phyloP scores from a whole-genome alignment of 2,329 filamentous ascomycete species.

The Coniosporium tulheliwenetii region DNA sequence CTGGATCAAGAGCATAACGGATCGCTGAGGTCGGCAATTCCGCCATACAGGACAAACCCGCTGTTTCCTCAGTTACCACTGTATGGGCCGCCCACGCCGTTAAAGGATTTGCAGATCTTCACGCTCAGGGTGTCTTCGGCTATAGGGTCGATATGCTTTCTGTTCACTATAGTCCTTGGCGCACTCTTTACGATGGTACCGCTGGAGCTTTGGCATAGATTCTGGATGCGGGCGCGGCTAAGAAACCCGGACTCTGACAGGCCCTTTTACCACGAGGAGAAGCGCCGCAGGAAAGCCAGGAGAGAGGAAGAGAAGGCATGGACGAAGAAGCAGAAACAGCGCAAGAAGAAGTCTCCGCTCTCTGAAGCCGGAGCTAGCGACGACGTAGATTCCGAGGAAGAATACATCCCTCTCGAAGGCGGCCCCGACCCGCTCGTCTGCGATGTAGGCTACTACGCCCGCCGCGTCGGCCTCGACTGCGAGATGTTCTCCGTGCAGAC shows the following conservation, averaged over 20 bases:
- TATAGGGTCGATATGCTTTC: slow-evolving; percentile 62
- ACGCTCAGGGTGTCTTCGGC: slow-evolving; percentile 54
- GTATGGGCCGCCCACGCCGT: slow-evolving; percentile 57
- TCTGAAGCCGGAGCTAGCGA: slow-evolving; percentile 21
- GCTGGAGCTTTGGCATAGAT: slow-evolving; percentile 24
- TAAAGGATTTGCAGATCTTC: slow-evolving; percentile 50
- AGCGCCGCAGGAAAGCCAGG: slow-evolving; percentile 39
- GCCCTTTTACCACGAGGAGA: slow-evolving; percentile 62
- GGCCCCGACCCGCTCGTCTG: slow-evolving; percentile 64
- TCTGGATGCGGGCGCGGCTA: slow-evolving; percentile 40
- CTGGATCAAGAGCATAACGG: slow-evolving; percentile 23
- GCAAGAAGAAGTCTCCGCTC: slow-evolving; percentile 21
- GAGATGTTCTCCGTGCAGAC: slow-evolving; percentile 77
- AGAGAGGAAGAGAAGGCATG: slow-evolving; percentile 46
- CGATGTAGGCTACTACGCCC: slow-evolving; percentile 73
- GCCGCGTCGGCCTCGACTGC: slow-evolving; percentile 71
- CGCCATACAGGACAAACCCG: slow-evolving; percentile 57
- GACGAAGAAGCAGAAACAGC: slow-evolving; percentile 28
- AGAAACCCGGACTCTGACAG: slow-evolving; percentile 44
- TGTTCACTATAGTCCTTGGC: slow-evolving; percentile 60
- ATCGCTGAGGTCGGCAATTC: slow-evolving; percentile 28
- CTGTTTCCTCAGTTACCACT: slow-evolving; percentile 73
- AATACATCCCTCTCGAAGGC: slow-evolving; percentile 63
- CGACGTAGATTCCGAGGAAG: slow-evolving; percentile 14
- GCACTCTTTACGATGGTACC: slow-evolving; percentile 54